Evolutionary conservation across 2,329 filamentous ascomycete species (phyloP).

Genomic region (Aspergillus sp.): DNA sequence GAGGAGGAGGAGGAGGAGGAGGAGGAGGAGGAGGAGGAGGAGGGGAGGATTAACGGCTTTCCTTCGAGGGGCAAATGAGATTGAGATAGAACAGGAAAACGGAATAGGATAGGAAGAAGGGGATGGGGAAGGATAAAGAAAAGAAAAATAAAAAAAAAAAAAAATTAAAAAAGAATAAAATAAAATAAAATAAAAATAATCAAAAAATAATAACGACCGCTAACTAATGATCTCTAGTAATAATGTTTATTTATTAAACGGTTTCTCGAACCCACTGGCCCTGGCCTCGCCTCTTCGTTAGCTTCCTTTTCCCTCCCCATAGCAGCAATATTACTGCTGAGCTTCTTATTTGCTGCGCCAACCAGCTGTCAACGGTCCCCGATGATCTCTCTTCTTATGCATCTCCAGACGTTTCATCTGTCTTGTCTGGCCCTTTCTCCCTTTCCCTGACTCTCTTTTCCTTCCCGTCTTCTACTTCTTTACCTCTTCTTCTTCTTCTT

Average conservation of each 20-base stretch:
- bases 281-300: constrained; percentile 22
- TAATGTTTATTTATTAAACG: constrained; percentile 17
- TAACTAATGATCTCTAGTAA: constrained; percentile 10
- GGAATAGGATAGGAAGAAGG: neutral
- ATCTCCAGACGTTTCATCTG: constrained; percentile 28
- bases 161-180: constrained; percentile 8
- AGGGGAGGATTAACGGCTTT: neutral
- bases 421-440: constrained; percentile 15
- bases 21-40: no score
- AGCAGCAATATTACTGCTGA: constrained; percentile 18
- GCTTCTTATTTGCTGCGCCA: constrained; percentile 24
- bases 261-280: constrained; percentile 22
- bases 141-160: neutral
- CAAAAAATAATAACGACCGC: constrained; percentile 10
- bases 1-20: no score
- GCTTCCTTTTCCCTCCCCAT: constrained; percentile 15
- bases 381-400: constrained; percentile 29
- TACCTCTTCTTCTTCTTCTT: neutral
- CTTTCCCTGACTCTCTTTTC: constrained; percentile 17
- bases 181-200: constrained; percentile 18
- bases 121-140: no score
- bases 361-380: constrained; percentile 27
- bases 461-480: constrained; percentile 9
- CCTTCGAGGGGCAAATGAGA: neutral
- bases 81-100: neutral